These are phyloP conservation scores for Vitis cinerea DNA, from an alignment of 164 flowering plant species.

Conservation along the genomic window DNA sequence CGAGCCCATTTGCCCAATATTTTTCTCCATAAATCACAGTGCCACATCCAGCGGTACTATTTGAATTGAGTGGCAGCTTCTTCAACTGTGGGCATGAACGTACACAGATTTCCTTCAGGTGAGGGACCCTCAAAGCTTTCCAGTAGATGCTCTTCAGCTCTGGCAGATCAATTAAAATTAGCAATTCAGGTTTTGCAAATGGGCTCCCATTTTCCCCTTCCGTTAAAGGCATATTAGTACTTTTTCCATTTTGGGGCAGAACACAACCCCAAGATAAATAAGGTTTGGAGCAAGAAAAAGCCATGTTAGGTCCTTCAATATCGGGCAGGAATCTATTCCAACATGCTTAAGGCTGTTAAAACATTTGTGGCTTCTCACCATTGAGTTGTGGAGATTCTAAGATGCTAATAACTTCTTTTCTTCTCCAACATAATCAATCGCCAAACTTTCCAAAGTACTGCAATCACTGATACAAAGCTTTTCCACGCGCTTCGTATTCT, in stretches of 20 bases:
- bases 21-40: neutral
- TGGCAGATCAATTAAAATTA: neutral
- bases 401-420: no score
- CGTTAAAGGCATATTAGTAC: no score
- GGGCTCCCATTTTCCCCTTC: no score
- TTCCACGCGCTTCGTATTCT: no score
- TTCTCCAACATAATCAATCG: no score
- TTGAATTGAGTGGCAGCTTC: neutral
- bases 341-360: neutral
- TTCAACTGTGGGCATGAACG: neutral
- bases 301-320: neutral
- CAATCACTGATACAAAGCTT: no score
- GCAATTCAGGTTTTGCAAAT: neutral
- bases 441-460: no score
- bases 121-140: neutral
- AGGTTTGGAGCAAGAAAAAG: conserved; percentile 16
- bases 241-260: no score
- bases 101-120: neutral
- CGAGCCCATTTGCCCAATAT: neutral
- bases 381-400: no score
- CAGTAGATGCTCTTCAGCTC: neutral
- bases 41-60: neutral
- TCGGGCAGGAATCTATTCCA: neutral
- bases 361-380: neutral
- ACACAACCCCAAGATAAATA: neutral